Evolutionary conservation across 1,284 basidiomycete genomes (phyloP).

Genomic region (Singerocomus inundabilis): DNA sequence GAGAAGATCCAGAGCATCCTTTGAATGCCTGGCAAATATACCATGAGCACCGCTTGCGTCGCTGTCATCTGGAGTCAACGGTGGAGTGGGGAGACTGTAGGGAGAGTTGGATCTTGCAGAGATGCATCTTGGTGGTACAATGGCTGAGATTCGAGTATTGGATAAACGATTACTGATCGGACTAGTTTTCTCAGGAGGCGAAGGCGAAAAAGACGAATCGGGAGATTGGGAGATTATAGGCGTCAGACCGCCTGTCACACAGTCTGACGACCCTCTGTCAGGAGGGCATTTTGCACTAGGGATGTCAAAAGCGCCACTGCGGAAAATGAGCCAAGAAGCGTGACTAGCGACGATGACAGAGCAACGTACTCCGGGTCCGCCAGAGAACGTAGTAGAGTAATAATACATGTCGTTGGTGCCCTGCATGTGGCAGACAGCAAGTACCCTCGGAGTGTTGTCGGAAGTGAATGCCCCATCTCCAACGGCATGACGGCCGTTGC

Average conservation of each 20-base stretch:
- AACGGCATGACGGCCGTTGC: conserved; percentile 92
- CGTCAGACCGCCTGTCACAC: conserved; percentile 89
- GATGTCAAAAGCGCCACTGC: conserved; percentile 89
- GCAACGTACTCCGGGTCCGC: conserved; percentile 73
- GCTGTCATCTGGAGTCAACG: conserved; percentile 35
- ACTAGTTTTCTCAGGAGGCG: conserved; percentile 37
- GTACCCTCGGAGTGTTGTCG: conserved; percentile 76
- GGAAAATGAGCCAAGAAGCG: conserved; percentile 6
- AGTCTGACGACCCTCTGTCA: conserved; percentile 85
- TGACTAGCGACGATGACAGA: conserved; percentile 1
- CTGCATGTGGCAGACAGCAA: conserved; percentile 79
- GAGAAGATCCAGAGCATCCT: conserved; percentile 72
- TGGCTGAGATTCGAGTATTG: conserved; percentile 28
- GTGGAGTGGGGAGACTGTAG: conserved; percentile 38
- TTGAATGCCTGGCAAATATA: conserved; percentile 41
- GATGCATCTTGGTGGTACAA: conserved; percentile 45
- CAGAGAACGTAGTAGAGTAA: conserved; percentile 86
- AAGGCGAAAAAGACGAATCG: conserved; percentile 39
- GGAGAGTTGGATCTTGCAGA: conserved; percentile 36
- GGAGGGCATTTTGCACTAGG: conserved; percentile 87
- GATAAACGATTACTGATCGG: conserved; percentile 33
- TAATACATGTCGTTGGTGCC: conserved; percentile 81
- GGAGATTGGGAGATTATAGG: conserved; percentile 49
- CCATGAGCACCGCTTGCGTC: conserved; percentile 36
- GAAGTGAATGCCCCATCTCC: conserved; percentile 84